Base-by-base conservation (phyloP, 257 asterid genomes). In the Nemophila menziesii region DNA sequence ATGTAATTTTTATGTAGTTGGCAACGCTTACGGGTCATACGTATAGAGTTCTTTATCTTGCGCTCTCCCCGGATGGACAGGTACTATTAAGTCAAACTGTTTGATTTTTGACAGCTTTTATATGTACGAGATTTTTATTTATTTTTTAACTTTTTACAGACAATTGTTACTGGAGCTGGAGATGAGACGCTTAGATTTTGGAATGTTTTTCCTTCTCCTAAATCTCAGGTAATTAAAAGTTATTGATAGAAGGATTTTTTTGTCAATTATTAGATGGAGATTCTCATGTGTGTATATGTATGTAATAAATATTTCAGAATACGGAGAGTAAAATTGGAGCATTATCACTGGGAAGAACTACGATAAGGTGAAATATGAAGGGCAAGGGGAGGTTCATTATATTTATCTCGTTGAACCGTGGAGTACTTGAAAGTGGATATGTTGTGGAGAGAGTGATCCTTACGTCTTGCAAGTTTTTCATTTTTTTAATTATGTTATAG, bases 1-100 rank as follows among this genome's bases (percentile, higher is more conserved):
- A 44, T 8, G 13, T 37, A 23, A 16, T 2, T 24, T 43, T 39
- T 46, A 51, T 74, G 74, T 82, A 89, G 98, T 61, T 89, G 72
- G 96, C 96, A 39, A 79, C 96, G 55, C 82, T 89, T 37, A 89
- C 94, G 2, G 98, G 94, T 24, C 98, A 89, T 60, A 72, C 96
- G 8, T 89, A 66, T 53, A 56, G 98, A 62, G 98, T 89, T 38
- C 76, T 89, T 24, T 89, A 80, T 71, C 96, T 89, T 49, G 96
- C 98, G 40, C 72, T 81, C 61, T 89, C 98, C 44, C 98, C 98
- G 0, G 96, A 89, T 74, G 98, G 98, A 61, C 95, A 89, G 93
- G 98, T 84, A 70, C 26, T 18, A n/a, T n/a, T 44, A 2, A 8
- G 38, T 20, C 19, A 17, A 51, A 20, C 5, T 19, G 11, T 43